phyloP scores from a whole-genome alignment of 305 asterid species.

The Nicotiana rustica region DNA sequence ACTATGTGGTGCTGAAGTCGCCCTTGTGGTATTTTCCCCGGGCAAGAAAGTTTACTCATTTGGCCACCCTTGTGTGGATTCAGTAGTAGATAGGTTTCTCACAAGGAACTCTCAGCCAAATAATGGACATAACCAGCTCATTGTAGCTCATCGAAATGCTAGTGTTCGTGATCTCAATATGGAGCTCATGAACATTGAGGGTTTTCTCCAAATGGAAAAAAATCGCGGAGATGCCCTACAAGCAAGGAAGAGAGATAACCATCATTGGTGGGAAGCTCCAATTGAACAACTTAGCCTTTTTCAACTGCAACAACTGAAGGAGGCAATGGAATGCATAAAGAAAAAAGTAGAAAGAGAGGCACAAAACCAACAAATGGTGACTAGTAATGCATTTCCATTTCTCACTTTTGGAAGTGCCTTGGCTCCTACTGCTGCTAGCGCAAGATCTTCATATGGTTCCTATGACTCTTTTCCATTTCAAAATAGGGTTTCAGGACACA shows the following conservation, averaged over 20 bases:
- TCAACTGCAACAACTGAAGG: conserved; percentile 66
- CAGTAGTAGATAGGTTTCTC: too few species aligned
- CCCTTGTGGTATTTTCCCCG: too few species aligned
- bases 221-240: conserved; percentile 59
- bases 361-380: conserved; percentile 19
- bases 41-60: too few species aligned
- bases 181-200: conserved; percentile 59
- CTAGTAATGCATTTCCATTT: conserved; percentile 12
- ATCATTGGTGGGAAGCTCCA: conserved; percentile 77
- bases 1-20: too few species aligned
- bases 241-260: conserved; percentile 48
- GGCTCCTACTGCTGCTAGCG: neutral
- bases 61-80: too few species aligned
- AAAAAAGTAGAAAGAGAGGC: conserved; percentile 41
- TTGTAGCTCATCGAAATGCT: conserved; percentile 60
- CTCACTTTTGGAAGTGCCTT: conserved; percentile 12
- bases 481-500: too few species aligned
- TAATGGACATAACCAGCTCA: conserved; percentile 34
- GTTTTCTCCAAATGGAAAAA: conserved; percentile 59
- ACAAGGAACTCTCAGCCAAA: neutral
- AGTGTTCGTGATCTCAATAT: conserved; percentile 58
- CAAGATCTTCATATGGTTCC: too few species aligned
- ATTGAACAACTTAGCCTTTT: conserved; percentile 49
- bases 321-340: conserved; percentile 68
- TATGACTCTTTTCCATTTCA: too few species aligned